A percentile compares a stretch with the other conserved stretches of the same genome.
Evolutionary conservation across 73 alveolate species (phyloP).

Genomic region (Tetrahymena thermophila): DNA sequence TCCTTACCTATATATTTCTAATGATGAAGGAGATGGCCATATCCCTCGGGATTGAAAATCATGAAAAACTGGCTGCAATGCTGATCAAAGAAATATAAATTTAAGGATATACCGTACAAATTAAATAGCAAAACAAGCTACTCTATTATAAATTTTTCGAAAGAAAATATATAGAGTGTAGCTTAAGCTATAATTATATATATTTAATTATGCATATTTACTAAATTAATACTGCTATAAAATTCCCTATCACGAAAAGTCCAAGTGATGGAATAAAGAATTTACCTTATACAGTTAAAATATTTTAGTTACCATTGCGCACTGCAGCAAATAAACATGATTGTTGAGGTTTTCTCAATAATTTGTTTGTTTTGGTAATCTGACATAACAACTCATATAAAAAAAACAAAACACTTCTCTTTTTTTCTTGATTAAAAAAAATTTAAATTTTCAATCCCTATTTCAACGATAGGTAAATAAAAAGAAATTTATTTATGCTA

Average conservation of each 20-base stretch:
- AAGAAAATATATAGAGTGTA: not conserved
- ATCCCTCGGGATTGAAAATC: not conserved
- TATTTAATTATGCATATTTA: not conserved
- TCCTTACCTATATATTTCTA: conserved; percentile 1
- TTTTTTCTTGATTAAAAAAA: not conserved
- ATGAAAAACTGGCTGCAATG: not conserved
- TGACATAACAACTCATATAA: not conserved
- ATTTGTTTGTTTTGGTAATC: not conserved
- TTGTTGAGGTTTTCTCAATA: not conserved
- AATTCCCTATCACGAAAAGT: not conserved
- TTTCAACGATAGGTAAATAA: too few relatives aligned
- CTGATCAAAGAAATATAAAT: not conserved
- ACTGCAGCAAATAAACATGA: not conserved
- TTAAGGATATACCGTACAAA: not conserved
- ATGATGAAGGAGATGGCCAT: conserved; percentile 4
- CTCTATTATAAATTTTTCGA: not conserved
- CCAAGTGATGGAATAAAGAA: not conserved
- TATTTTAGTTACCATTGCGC: not conserved
- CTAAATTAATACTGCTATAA: not conserved
- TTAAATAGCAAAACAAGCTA: not conserved
- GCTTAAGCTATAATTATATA: not conserved
- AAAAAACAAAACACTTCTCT: not conserved
- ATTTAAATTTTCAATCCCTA: not conserved
- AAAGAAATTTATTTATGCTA: too few relatives aligned
- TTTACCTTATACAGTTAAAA: not conserved